phyloP scores from a whole-genome alignment of 2,329 filamentous ascomycete genomes.

The Hirsutella thompsonii region DNA sequence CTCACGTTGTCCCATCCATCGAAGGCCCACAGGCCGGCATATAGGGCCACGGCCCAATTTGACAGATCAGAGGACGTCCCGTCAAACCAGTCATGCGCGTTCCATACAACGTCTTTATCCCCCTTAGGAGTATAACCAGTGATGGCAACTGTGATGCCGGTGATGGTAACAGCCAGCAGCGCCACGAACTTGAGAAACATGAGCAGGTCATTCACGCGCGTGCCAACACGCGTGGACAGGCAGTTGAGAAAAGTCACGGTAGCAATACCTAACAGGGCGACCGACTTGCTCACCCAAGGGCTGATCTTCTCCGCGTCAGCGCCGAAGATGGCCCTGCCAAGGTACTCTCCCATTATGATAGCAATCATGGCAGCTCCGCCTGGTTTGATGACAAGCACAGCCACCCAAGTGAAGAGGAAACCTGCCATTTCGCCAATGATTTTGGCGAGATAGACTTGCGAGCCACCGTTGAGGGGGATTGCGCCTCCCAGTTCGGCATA shows the following conservation, averaged over 20 bases:
- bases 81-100: conserved; percentile 76
- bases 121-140: conserved; percentile 75
- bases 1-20: conserved; percentile 97
- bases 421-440: conserved; percentile 90
- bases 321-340: conserved; percentile 77
- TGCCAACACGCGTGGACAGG: conserved; percentile 78
- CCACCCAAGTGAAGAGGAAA: conserved; percentile 94
- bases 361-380: conserved; percentile 88
- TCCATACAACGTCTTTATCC: conserved; percentile 72
- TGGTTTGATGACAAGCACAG: conserved; percentile 86
- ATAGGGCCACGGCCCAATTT: conserved; percentile 85
- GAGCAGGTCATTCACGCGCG: conserved; percentile 77
- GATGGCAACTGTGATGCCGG: conserved; percentile 75
- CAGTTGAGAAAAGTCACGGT: conserved; percentile 78
- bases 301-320: conserved; percentile 72
- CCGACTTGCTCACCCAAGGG: conserved; percentile 80
- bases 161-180: conserved; percentile 72
- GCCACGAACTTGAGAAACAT: conserved; percentile 97
- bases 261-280: conserved; percentile 65
- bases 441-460: conserved; percentile 89
- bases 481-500: conserved; percentile 94
- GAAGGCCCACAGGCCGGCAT: conserved; percentile 94
- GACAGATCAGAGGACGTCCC: conserved; percentile 69
- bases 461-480: conserved; percentile 87
- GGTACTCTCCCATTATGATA: conserved; percentile 96